Base-by-base conservation (phyloP, 352 stramenopile genomes). In the Phytophthora foliorum region DNA sequence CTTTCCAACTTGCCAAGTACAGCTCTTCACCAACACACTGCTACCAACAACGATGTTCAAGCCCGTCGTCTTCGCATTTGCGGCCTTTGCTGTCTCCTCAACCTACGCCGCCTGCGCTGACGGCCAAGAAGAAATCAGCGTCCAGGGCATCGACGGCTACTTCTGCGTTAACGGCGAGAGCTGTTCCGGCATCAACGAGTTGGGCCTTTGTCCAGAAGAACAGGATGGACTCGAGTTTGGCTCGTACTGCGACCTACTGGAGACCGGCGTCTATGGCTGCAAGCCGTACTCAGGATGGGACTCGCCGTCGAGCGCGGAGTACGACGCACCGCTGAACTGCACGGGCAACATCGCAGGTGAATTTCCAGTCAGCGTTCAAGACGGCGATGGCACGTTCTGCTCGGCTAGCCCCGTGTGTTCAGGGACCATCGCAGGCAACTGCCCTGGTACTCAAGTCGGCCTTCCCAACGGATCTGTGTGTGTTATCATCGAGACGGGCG, bases 241-340 rank as follows among this genome's bases (percentile, higher is more conserved):
- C 29, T 73, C 69, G 27, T 73, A 73, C 63, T 76, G 69, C 57
- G 64, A 53, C n/a, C 36, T 72, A 38, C 49, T 76, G 32, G 52
- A 63, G 53, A 64, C 67, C 22, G 67, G 56, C 38, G 62, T 60
- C 42, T 75, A 61, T 34, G 67, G 67, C 21, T 76, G 68, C 48
- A 65, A 67, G 24, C 55, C 63, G 11, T 65, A 71, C 39, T 59
- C 46, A 2, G 38, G 46, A 27, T 52, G 36, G 48, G 34, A 31
- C 39, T 38, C 36, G 6, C 36, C 16, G 48, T 32, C 58, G 25
- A 67, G 44, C 27, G 38, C 32, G 10, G 42, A 53, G 24, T 69
- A 74, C 59, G 67, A 66, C 8, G 32, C 32, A 13, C 64, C 64
- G 21, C 6, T 53, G 24, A 49, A 71, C 55, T 71, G 63, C 55